These are phyloP conservation scores for Candida lessepsii DNA, from an alignment of 805 yeast genomes.

Conservation along the genomic window DNA sequence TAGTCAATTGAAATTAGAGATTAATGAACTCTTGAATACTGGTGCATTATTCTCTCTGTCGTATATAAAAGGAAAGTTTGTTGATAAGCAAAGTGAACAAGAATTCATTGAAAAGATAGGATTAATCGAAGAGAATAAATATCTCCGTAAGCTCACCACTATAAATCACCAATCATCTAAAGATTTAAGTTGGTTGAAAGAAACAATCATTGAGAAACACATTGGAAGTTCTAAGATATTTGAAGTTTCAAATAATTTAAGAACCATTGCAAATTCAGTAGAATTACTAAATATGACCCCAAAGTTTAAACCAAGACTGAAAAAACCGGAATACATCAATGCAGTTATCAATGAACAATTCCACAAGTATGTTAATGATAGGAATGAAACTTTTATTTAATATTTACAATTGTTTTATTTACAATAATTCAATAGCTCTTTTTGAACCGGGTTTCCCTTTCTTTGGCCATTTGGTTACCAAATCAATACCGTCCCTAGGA, in stretches of 20 bases:
- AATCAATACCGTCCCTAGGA: slow-evolving; percentile 71
- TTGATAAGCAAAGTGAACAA: slow-evolving; percentile 31
- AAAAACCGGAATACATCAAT: slow-evolving; percentile 19
- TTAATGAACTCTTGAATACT: slow-evolving; percentile 11
- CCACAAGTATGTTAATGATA: slow-evolving; percentile 10
- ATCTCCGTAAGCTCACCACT: slow-evolving; percentile 36
- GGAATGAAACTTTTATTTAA: slow-evolving; percentile 4
- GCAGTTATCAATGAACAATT: slow-evolving; percentile 20
- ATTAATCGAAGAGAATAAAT: slow-evolving; percentile 44
- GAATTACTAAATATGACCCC: slow-evolving; percentile 8
- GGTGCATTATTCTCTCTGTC: slow-evolving; percentile 12
- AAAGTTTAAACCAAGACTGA: neutral
- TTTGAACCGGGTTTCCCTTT: neutral
- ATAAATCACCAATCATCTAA: neutral
- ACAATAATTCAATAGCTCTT: neutral
- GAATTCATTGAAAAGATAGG: slow-evolving; percentile 31
- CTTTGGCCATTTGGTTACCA: slow-evolving; percentile 76
- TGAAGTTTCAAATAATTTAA: slow-evolving; percentile 6
- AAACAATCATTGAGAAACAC: slow-evolving; percentile 2
- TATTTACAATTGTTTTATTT: no score
- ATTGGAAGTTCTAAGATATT: neutral
- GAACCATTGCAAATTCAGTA: slow-evolving; percentile 11
- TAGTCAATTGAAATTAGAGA: slow-evolving; percentile 24
- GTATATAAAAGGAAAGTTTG: slow-evolving; percentile 23
- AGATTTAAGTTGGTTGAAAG: slow-evolving; percentile 23